Conservation (phyloP, 352 stramenopile species). For the Blastocystis hominis region DNA sequence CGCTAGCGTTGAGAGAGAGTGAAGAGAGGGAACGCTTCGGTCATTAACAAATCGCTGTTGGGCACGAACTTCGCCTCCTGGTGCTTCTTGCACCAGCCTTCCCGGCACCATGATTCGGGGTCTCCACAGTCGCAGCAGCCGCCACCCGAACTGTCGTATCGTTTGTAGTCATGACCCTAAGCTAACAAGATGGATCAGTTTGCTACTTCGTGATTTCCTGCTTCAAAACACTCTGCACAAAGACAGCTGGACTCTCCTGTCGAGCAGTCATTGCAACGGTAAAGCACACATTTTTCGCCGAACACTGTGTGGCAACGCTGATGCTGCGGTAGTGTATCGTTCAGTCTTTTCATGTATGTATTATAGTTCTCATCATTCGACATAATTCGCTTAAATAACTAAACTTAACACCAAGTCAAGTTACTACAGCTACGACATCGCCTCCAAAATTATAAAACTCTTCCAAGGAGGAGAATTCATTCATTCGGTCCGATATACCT, state of each 20-base stretch:
- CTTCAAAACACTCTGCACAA: constrained; percentile 60
- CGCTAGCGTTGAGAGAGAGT: not conserved
- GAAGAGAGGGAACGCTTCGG: not conserved
- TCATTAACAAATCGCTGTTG: constrained; percentile 9
- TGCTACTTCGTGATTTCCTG: constrained; percentile 56
- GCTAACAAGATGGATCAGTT: not conserved
- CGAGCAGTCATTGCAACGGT: constrained; percentile 58
- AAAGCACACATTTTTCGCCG: constrained; percentile 58
- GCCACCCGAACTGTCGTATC: constrained; percentile 58
- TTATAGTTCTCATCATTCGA: not conserved
- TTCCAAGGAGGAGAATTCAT: not conserved
- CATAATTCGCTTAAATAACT: constrained; percentile 24
- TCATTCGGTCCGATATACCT: not conserved
- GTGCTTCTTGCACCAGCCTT: constrained; percentile 58
- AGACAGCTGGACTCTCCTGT: constrained; percentile 60
- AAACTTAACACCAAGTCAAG: not conserved
- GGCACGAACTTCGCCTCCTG: constrained; percentile 9
- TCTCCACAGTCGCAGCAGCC: constrained; percentile 61
- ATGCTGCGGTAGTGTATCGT: not conserved
- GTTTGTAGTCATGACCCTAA: constrained; percentile 58
- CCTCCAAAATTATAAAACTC: not conserved
- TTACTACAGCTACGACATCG: not conserved
- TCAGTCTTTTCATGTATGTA: not conserved
- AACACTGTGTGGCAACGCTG: constrained; percentile 59
- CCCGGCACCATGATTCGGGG: constrained; percentile 52